phyloP scores from a whole-genome alignment of 2,329 filamentous ascomycete species.

The Epichloe hybrida region DNA sequence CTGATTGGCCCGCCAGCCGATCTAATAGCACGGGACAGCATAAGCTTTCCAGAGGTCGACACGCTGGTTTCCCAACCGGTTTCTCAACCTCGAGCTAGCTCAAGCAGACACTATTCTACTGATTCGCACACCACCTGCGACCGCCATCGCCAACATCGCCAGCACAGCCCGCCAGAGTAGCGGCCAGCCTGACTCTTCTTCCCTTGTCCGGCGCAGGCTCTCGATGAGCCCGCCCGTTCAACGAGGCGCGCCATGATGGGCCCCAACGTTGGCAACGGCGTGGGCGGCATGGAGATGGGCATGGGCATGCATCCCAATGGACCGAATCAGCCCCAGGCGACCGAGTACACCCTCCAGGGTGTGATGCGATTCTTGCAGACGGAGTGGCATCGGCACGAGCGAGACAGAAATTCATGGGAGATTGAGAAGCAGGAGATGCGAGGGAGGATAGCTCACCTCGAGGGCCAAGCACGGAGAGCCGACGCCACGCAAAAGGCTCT shows the following conservation, averaged over 20 bases:
- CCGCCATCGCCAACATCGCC: neutral
- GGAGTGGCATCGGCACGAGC: constrained; percentile 97
- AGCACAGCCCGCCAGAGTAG: neutral
- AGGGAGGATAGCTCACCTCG: constrained; percentile 84
- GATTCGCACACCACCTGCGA: neutral
- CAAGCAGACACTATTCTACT: neutral
- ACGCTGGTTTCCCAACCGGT: neutral
- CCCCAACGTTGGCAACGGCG: constrained; percentile 31
- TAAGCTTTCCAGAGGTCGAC: constrained; percentile 8
- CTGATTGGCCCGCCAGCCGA: constrained; percentile 17
- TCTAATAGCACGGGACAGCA: neutral
- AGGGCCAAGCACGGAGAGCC: constrained; percentile 75
- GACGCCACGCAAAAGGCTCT: constrained; percentile 82
- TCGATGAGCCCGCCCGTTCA: constrained; percentile 24
- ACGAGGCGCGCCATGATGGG: constrained; percentile 26
- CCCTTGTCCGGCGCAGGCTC: constrained; percentile 15
- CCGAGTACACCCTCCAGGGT: constrained; percentile 52
- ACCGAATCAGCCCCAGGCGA: constrained; percentile 41
- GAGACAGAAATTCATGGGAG: constrained; percentile 96
- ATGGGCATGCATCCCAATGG: constrained; percentile 33
- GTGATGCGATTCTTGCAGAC: constrained; percentile 99
- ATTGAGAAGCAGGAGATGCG: constrained; percentile 99
- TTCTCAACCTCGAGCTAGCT: neutral
- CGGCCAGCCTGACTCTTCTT: constrained; percentile 9
- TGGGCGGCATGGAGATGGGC: constrained; percentile 32